Evolutionary conservation across 257 asterid genomes (phyloP).

Genomic region (Nyctanthes arbortristis): DNA sequence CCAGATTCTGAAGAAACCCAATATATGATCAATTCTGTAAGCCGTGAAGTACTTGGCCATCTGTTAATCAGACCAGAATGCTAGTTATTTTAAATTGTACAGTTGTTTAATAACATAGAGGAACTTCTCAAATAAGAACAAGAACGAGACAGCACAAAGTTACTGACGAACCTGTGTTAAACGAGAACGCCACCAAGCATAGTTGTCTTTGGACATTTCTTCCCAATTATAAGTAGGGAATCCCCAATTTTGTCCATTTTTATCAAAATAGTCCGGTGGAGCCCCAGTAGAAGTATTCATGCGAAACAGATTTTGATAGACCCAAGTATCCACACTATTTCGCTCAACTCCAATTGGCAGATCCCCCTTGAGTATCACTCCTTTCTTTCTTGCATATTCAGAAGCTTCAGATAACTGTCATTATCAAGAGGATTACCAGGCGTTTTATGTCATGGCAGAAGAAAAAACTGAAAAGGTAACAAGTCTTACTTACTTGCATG

Average conservation of each 20-base stretch:
- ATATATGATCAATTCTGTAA: constrained; percentile 90
- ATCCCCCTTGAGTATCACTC: constrained; percentile 93
- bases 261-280: constrained; percentile 96
- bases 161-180: constrained; percentile 65
- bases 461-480: constrained; percentile 11
- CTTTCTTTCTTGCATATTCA: constrained; percentile 79
- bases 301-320: constrained; percentile 82
- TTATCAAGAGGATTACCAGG: constrained; percentile 20
- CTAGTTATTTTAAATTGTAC: constrained; percentile 1
- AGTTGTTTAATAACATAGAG: background rate
- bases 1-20: constrained; percentile 97
- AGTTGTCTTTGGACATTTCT: constrained; percentile 98
- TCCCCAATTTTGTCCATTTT: constrained; percentile 99
- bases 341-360: constrained; percentile 96
- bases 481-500: constrained; percentile 59
- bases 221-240: constrained; percentile 99
- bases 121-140: background rate
- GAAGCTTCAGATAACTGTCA: constrained; percentile 89
- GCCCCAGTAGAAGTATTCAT: constrained; percentile 99
- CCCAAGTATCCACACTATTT: constrained; percentile 98
- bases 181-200: constrained; percentile 99
- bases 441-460: constrained; percentile 13
- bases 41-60: constrained; percentile 98
- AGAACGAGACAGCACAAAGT: constrained; percentile 10
- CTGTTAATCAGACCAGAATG: constrained; percentile 40